A percentile compares a stretch with the other conserved stretches of the same genome.
These are phyloP conservation scores for Penicillium expansum DNA, from an alignment of 2,329 filamentous ascomycete genomes.

Conservation along the genomic window DNA sequence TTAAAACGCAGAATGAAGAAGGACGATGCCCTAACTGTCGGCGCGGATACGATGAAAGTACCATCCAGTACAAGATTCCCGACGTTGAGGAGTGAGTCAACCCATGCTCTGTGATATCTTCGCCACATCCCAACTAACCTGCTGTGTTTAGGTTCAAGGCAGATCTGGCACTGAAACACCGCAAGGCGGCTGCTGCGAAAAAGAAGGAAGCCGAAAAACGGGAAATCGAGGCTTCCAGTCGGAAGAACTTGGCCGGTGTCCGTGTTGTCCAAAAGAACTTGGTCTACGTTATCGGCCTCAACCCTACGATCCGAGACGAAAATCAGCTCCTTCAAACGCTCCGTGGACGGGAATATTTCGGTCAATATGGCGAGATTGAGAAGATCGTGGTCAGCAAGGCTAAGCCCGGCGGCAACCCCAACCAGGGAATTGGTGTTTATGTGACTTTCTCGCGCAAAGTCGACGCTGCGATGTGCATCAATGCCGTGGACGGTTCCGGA, in stretches of 20 bases:
- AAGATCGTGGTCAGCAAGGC: conserved; percentile 98
- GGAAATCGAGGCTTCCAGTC: conserved; percentile 90
- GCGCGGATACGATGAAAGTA: conserved; percentile 92
- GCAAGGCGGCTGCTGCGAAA: conserved; percentile 83
- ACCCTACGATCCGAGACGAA: conserved; percentile 87
- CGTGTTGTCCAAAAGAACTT: conserved; percentile 98
- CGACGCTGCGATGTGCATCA: conserved; percentile 86
- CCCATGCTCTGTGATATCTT: background rate
- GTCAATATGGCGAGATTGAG: conserved; percentile 96
- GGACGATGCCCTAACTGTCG: conserved; percentile 96
- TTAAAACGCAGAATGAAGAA: conserved; percentile 92
- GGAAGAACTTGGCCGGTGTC: conserved; percentile 93
- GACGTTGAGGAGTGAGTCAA: conserved; percentile 86
- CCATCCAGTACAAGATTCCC: conserved; percentile 94
- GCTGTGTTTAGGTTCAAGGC: conserved; percentile 46
- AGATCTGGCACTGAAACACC: conserved; percentile 65
- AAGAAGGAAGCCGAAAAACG: conserved; percentile 96
- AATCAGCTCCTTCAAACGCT: conserved; percentile 80
- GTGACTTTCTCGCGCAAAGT: conserved; percentile 95
- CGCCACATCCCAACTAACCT: conserved; percentile 23
- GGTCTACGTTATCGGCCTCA: conserved; percentile 94
- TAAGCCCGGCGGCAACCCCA: conserved; percentile 67
- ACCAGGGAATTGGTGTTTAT: conserved; percentile 91
- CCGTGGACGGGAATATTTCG: conserved; percentile 89
- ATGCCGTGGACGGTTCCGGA: conserved; percentile 84